Evolutionary conservation across 257 asterid species (phyloP).

Genomic region (Ophiorrhiza pumila): DNA sequence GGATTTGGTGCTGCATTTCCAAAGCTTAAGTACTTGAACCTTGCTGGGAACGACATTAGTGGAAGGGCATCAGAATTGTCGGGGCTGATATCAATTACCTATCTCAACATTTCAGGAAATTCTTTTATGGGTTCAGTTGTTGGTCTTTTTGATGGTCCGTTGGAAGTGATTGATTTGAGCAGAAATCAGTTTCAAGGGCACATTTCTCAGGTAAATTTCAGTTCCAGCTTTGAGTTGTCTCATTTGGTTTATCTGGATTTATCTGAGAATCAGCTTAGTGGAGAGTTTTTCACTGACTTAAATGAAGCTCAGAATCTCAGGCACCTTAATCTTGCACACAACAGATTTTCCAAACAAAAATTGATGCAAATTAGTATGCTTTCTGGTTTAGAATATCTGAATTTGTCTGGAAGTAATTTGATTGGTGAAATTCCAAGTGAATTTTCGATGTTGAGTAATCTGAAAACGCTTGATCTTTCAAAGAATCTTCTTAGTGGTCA

Average conservation of each 20-base stretch:
- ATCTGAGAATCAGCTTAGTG: slow-evolving; percentile 77
- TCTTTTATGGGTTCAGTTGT: slow-evolving; percentile 66
- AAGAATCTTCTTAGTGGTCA: slow-evolving; percentile 52
- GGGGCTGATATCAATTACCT: slow-evolving; percentile 41
- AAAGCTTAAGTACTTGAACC: slow-evolving; percentile 49
- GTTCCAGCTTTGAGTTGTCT: slow-evolving; percentile 55
- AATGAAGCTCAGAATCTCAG: slow-evolving; percentile 46
- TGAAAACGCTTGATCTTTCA: slow-evolving; percentile 70
- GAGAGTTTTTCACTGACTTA: slow-evolving; percentile 52
- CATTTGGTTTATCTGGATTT: slow-evolving; percentile 68
- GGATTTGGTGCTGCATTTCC: slow-evolving; percentile 69
- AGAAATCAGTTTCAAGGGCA: slow-evolving; percentile 83
- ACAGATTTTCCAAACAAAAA: slow-evolving; percentile 58
- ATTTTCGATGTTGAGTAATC: slow-evolving; percentile 42
- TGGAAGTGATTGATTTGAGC: slow-evolving; percentile 86
- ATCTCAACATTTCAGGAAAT: slow-evolving; percentile 79
- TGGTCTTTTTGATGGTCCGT: slow-evolving; percentile 51
- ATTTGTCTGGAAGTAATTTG: slow-evolving; percentile 67
- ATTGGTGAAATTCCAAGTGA: slow-evolving; percentile 58
- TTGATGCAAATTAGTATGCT: slow-evolving; percentile 44
- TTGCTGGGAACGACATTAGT: slow-evolving; percentile 52
- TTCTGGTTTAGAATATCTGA: slow-evolving; percentile 62
- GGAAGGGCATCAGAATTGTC: slow-evolving; percentile 68
- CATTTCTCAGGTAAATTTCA: slow-evolving; percentile 69
- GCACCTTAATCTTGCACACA: slow-evolving; percentile 78